Evolutionary conservation across 1,139 yeast genomes (phyloP), one percentile per base, ranked within the genome.

Genomic region (Scheffersomyces parashehatae): DNA sequence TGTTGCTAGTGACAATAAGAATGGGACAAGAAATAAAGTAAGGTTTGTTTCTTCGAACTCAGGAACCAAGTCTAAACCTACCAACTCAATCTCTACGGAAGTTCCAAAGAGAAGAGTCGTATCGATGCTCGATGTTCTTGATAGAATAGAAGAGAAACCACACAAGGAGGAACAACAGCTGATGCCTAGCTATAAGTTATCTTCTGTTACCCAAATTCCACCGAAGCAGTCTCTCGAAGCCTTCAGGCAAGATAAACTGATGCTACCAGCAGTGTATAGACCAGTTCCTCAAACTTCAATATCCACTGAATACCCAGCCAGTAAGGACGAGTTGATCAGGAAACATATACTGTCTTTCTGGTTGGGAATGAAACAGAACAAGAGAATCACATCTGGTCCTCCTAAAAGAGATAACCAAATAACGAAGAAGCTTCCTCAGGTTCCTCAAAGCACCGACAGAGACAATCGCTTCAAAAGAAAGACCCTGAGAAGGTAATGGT

Each of bases 261-360:
- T 20, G 26, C 26, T 20, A 20, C 26, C 26, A 20, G 26, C 26
- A 20, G 26, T 20, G 7, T 20, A 20, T 20, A 20, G 26, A 20
- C 26, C 26, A 5, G 26, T 20, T 20, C 26, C 26, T 20, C 26
- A 13, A 13, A 35, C 2, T 5, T 35, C 34, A 13, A 36, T 38
- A 15, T 14, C 38, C 43, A 28, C 26, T 32, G 35, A 12, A 36
- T 16, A 37, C 11, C 41, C 47, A 11, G 31, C 31, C 14, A 34
- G 51, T 11, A 31, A 31, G 5, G 35, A 31, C 15, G 35, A 31
- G 20, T 14, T 31, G 10, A 31, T 31, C 35, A 31, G 15, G 35
- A 31, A 31, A 11, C 35, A 31, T 31, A 20, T 31, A 9, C 35
- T 31, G 35, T 31, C 35, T 3, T 31, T 31, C 35, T 31, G 15